Evolutionary conservation across 2,329 filamentous ascomycete species (phyloP), one percentile per base, ranked within the genome.

Genomic region (Talaromyces sp.): DNA sequence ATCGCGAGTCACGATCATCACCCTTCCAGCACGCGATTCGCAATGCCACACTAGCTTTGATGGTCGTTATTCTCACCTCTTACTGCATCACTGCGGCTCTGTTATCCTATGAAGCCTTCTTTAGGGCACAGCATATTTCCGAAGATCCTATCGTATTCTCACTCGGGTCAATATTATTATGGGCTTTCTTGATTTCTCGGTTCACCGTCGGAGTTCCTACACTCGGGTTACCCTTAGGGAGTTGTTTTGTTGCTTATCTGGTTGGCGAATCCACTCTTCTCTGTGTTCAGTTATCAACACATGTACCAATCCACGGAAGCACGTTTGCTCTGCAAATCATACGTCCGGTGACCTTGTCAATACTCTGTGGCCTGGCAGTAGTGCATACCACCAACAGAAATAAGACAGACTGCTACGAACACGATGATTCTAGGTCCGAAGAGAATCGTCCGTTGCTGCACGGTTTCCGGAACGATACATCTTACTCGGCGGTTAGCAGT

Each of bases 171-270:
- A 76, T 85, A 46, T 71, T 89, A 28, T 77, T 84, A n/a, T 89
- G 86, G 69, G 80, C 83, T 3, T 78, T 86, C 13, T 78, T 87
- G 63, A 74, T 84, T 59, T 77, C 81, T 40, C 78, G 78, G 19
- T 75, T 88, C 13, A 72, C 77, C 2, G 80, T 83, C 54, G 74
- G 76, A 17, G 67, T 75, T 31, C 75, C 78, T 53, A 77, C 79
- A 2, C 77, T 84, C 9, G 86, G 84, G 78, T 84, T 86, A 63
- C 84, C 86, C 0, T 85, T 84, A 61, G 81, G 82, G 62, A 85
- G 84, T 17, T 82, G 83, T 11, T 88, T 86, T 78, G 63, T 81
- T 31, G 69, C 88, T 15, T 82, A 81, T 13, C 70, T 87, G 7
- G 64, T 77, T 13, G 80, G 83, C 36, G 87, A 90, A 65, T 67